phyloP scores from a whole-genome alignment of 495 filamentous ascomycete genomes.

The Acidiella bohemica region DNA sequence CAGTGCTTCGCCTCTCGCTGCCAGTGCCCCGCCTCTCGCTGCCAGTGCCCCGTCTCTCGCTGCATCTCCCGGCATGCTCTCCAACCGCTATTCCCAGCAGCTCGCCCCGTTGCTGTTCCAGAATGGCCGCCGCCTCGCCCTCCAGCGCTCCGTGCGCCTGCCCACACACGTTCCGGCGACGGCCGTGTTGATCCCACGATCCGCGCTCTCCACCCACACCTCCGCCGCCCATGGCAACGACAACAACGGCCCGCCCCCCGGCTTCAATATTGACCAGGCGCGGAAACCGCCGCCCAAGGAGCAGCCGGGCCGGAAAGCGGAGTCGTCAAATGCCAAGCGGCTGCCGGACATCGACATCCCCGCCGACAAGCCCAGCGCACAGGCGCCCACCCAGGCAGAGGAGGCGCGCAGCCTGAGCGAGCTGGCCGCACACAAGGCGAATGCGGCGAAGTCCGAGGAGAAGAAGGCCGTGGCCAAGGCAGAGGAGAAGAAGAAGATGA shows the following conservation, averaged over 20 bases:
- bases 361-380: constrained; percentile 29
- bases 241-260: constrained; percentile 64
- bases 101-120: constrained; percentile 27
- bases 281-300: constrained; percentile 53
- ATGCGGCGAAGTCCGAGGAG: constrained; percentile 36
- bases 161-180: constrained; percentile 26
- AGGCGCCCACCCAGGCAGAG: constrained; percentile 33
- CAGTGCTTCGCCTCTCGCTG: too few species aligned
- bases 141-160: constrained; percentile 18
- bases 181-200: constrained; percentile 28
- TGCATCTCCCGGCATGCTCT: constrained; percentile 4
- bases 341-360: constrained; percentile 21
- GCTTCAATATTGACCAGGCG: constrained; percentile 81
- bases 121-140: constrained; percentile 21
- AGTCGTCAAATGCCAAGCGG: constrained; percentile 18
- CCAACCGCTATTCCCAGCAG: constrained; percentile 10
- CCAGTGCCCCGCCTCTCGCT: too few species aligned
- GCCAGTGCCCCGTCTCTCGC: not conserved
- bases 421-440: constrained; percentile 34
- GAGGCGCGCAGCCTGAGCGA: constrained; percentile 35
- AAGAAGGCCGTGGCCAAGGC: constrained; percentile 47
- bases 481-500: constrained; percentile 66
- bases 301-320: constrained; percentile 5
- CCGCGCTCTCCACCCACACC: constrained; percentile 48
- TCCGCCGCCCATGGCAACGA: constrained; percentile 37